Evolutionary conservation across 495 filamentous ascomycete species (phyloP).

Genomic region (Halenospora varia): DNA sequence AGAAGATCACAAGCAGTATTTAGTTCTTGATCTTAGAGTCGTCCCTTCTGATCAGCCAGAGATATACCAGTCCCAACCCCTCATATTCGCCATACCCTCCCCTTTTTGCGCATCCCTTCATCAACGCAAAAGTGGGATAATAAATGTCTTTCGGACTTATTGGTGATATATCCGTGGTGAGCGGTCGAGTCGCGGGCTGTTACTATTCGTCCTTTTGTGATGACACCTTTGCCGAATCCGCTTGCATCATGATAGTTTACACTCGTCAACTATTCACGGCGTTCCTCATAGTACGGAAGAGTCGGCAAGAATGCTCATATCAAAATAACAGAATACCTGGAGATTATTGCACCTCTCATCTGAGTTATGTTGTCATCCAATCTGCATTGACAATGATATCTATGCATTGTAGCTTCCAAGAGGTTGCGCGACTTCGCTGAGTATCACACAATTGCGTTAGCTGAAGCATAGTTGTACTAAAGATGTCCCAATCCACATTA

Average conservation of each 20-base stretch:
- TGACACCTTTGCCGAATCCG: background rate
- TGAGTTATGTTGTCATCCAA: background rate
- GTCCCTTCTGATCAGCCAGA: background rate
- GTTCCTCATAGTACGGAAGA: too few relatives aligned
- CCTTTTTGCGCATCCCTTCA: background rate
- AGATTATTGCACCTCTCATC: background rate
- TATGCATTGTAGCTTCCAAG: background rate
- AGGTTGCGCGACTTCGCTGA: background rate
- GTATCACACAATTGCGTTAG: background rate
- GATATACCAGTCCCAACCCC: background rate
- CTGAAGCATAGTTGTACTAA: background rate
- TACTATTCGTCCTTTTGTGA: background rate
- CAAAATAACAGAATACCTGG: background rate
- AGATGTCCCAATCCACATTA: background rate
- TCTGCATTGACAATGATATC: background rate
- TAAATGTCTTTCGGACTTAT: background rate
- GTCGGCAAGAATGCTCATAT: background rate
- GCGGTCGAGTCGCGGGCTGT: background rate
- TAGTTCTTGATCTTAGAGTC: background rate
- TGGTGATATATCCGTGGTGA: background rate
- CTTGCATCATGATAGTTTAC: background rate
- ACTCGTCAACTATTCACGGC: background rate
- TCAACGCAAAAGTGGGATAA: background rate
- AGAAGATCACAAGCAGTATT: too few relatives aligned
- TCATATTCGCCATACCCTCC: background rate